Percentiles rank a stretch among this genome's conserved stretches.
Conservation (phyloP, 73 alveolate genomes). For the Tetrahymena malaccensis region DNA sequence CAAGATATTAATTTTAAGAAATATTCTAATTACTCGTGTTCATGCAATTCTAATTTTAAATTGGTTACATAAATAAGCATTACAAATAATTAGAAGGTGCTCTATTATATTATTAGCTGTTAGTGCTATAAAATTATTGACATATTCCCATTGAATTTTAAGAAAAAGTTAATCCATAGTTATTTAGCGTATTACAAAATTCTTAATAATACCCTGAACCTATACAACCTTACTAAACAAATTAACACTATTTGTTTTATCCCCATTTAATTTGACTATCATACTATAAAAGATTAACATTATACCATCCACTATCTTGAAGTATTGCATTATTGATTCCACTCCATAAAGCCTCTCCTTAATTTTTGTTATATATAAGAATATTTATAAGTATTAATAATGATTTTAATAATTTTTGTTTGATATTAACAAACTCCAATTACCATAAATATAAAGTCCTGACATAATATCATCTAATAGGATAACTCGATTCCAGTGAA, state of each 20-base stretch:
- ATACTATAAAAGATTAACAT: neutral
- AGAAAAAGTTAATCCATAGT: neutral
- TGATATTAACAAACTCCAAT: neutral
- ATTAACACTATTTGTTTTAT: neutral
- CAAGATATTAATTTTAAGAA: neutral
- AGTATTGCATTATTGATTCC: neutral
- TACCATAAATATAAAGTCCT: neutral
- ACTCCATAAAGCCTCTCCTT: neutral
- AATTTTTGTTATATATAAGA: neutral
- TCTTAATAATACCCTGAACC: neutral
- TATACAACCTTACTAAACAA: neutral
- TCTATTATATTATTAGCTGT: neutral
- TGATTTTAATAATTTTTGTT: neutral
- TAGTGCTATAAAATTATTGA: neutral
- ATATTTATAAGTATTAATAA: neutral
- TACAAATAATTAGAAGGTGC: neutral
- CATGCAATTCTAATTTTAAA: neutral
- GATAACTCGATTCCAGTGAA: neutral
- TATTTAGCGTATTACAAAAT: neutral
- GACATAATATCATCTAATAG: neutral
- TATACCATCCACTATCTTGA: neutral
- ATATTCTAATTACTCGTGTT: neutral
- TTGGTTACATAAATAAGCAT: neutral
- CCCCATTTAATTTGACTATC: neutral
- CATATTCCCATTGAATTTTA: neutral